Evolutionary conservation across 345 rosid species (phyloP).

Genomic region (Arabis hirsuta): DNA sequence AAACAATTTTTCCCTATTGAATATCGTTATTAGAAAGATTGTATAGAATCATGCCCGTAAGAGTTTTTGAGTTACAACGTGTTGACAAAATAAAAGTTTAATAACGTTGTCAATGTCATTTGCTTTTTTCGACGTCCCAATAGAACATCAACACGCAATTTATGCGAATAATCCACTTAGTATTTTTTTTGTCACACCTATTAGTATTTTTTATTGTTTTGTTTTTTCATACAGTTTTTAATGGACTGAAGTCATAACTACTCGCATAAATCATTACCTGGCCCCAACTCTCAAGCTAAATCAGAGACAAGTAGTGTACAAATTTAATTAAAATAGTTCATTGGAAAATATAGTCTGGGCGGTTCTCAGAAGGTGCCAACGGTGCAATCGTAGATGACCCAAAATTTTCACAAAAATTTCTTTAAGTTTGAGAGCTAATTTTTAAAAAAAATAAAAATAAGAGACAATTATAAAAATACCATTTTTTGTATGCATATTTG

Average conservation of each 20-base stretch:
- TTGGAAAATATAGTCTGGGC: neutral
- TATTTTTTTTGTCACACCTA: neutral
- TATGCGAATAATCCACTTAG: constrained; percentile 30
- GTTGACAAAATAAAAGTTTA: constrained; percentile 16
- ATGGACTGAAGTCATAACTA: constrained; percentile 16
- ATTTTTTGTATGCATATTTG: no score
- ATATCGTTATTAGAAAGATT: neutral
- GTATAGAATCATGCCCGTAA: constrained; percentile 17
- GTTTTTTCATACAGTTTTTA: neutral
- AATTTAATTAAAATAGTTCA: constrained; percentile 6
- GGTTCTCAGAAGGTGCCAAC: no score
- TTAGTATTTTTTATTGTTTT: neutral
- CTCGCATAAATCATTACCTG: constrained; percentile 23
- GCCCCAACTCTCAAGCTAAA: constrained; percentile 9
- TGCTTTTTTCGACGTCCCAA: constrained; percentile 16
- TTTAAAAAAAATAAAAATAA: no score
- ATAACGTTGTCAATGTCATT: constrained; percentile 9
- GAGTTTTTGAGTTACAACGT: constrained; percentile 15
- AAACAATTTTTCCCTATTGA: constrained; percentile 7
- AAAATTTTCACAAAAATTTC: no score
- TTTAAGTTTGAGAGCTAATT: no score
- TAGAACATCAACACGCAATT: constrained; percentile 17
- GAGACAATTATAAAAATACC: no score
- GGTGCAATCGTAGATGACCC: no score
- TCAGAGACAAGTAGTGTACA: neutral